Conservation (phyloP, 164 flowering plant genomes). For the Houttuynia cordata region DNA sequence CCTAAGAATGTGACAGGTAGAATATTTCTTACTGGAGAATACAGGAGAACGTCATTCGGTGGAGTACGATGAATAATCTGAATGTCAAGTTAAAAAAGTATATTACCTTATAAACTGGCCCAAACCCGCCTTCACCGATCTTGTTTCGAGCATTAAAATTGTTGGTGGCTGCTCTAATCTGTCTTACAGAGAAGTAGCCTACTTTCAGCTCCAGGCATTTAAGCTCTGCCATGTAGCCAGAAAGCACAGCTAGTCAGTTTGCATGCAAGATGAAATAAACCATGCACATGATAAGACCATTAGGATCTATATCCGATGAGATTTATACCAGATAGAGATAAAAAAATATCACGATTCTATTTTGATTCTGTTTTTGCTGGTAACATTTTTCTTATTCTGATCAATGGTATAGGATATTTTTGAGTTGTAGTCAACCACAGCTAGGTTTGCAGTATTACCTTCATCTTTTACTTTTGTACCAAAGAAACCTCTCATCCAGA, state of each 20-base stretch:
- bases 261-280: neutral
- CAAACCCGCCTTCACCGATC: slow-evolving; percentile 2
- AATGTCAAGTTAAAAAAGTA: no score
- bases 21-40: no score
- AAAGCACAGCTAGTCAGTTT: neutral
- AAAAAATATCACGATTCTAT: no score
- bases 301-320: no score
- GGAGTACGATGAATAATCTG: no score
- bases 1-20: slow-evolving; percentile 2
- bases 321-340: no score
- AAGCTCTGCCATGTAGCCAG: neutral
- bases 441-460: neutral
- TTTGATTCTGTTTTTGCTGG: no score
- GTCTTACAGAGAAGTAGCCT: neutral
- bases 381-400: no score
- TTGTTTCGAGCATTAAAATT: neutral
- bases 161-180: neutral
- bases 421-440: no score
- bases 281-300: no score
- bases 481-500: neutral
- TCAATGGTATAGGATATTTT: no score
- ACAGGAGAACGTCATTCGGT: no score
- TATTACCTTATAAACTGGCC: neutral
- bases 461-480: neutral
- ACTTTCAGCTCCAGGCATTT: neutral